These are phyloP conservation scores for Barnettozyma vustinii DNA, from an alignment of 805 yeast genomes.

Conservation along the genomic window DNA sequence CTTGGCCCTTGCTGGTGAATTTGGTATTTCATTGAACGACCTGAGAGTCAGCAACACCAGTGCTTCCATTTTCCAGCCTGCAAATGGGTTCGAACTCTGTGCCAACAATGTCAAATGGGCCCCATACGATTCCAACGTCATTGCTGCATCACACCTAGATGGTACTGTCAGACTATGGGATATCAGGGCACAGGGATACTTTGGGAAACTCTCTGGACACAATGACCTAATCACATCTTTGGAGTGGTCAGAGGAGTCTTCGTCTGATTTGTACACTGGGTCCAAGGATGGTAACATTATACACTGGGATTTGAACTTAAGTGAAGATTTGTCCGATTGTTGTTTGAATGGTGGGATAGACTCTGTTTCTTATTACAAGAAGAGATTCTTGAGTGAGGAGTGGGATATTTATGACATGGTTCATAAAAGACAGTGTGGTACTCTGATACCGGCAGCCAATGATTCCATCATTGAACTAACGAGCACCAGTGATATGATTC, in stretches of 20 bases:
- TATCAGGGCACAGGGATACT: slow-evolving; percentile 51
- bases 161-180: slow-evolving; percentile 69
- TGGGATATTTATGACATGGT: slow-evolving; percentile 28
- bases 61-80: slow-evolving; percentile 40
- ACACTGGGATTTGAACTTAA: slow-evolving; percentile 55
- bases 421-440: slow-evolving; percentile 52
- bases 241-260: slow-evolving; percentile 50
- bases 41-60: slow-evolving; percentile 37
- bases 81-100: slow-evolving; percentile 14
- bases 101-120: slow-evolving; percentile 59
- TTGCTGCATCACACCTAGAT: slow-evolving; percentile 61
- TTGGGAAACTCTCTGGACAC: slow-evolving; percentile 52
- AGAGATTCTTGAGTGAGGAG: slow-evolving; percentile 24
- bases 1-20: slow-evolving; percentile 59
- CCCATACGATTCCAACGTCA: slow-evolving; percentile 47
- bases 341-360: slow-evolving; percentile 42
- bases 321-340: slow-evolving; percentile 32
- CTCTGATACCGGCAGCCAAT: slow-evolving; percentile 55
- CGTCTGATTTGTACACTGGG: slow-evolving; percentile 54
- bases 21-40: slow-evolving; percentile 74
- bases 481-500: slow-evolving; percentile 33
- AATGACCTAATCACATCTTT: slow-evolving; percentile 47
- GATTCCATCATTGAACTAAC: slow-evolving; percentile 42
- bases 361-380: slow-evolving; percentile 30
- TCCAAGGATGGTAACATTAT: slow-evolving; percentile 59